Base-by-base conservation (phyloP, 305 asterid species). In the Fraxinus latifolia region DNA sequence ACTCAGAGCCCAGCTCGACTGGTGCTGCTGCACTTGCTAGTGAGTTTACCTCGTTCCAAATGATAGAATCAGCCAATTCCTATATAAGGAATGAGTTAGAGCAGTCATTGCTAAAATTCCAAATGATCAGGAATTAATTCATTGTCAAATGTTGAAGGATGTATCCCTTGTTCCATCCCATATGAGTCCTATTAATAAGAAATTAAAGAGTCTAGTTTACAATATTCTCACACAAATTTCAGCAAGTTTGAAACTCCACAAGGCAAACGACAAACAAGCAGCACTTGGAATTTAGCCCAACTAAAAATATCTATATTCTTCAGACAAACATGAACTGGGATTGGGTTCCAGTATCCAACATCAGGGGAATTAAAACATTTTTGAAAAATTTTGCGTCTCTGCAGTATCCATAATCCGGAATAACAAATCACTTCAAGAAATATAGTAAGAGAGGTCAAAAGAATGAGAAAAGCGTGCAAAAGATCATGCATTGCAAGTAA, bases 61-160 rank as follows among this genome's bases (percentile, higher is more conserved):
- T 87, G 82, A 96, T 91, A 80, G 97, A 90, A 85, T 90, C 91
- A 5, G 89, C 85, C 90, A 96, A 82, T 88, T 95, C 99, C 99
- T 96, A 84, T 80, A 84, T 62, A 29, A 77, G 25, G 76, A 78
- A 83, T 79, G 62, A 62, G 81, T 67, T 1, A 74, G 74, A 87
- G 17, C 68, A 81, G 77, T 55, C 77, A 77, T 7, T 12, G 78
- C 44, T 4, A 65, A 75, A 76, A 75, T 25, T 72, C 39, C 70
- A 55, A 55, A 53, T 39, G 39, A 68, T 5, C 27, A 34, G 58
- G 32, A 85, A 55, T 72, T 76, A 77, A 65, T 65, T 36, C 77
- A 65, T 82, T 21, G 34, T 70, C 72, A 71, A 70, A 79, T 19
- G 62, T 32, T 60, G 68, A 34, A 76, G 6, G 60, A 15, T 71